phyloP scores from a whole-genome alignment of 495 filamentous ascomycete genomes.

The Hypoxylon fragiforme region DNA sequence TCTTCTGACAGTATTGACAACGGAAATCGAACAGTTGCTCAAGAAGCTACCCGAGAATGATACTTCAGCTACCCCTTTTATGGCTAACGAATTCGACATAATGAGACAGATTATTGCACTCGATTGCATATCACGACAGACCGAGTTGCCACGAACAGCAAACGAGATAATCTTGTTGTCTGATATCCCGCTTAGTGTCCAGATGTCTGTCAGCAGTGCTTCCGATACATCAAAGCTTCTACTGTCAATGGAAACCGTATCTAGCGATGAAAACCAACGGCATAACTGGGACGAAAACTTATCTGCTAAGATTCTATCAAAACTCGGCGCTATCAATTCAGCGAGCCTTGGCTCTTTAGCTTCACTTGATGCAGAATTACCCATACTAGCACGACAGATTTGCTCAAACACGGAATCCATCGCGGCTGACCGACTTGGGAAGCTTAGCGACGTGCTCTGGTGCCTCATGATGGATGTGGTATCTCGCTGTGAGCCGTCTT shows the following conservation, averaged over 20 bases:
- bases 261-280: constrained; percentile 37
- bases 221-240: constrained; percentile 41
- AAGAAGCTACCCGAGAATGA: constrained; percentile 45
- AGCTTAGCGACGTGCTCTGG: constrained; percentile 53
- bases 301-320: constrained; percentile 59
- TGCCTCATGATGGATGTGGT: constrained; percentile 55
- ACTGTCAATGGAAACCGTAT: constrained; percentile 49
- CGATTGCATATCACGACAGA: constrained; percentile 35
- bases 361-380: constrained; percentile 67
- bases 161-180: constrained; percentile 50
- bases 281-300: constrained; percentile 58
- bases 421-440: constrained; percentile 48
- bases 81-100: constrained; percentile 66
- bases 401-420: constrained; percentile 51
- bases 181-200: constrained; percentile 45
- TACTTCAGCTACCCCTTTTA: constrained; percentile 52
- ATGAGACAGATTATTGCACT: constrained; percentile 65
- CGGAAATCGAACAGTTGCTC: constrained; percentile 61
- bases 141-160: constrained; percentile 14
- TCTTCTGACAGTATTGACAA: constrained; percentile 56
- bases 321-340: constrained; percentile 54
- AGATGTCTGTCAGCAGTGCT: constrained; percentile 49
- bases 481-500: constrained; percentile 40
- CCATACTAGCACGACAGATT: constrained; percentile 60
- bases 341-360: constrained; percentile 64